These are phyloP conservation scores for Silybum marianum DNA, from an alignment of 129 eudicot genomes.

Conservation along the genomic window DNA sequence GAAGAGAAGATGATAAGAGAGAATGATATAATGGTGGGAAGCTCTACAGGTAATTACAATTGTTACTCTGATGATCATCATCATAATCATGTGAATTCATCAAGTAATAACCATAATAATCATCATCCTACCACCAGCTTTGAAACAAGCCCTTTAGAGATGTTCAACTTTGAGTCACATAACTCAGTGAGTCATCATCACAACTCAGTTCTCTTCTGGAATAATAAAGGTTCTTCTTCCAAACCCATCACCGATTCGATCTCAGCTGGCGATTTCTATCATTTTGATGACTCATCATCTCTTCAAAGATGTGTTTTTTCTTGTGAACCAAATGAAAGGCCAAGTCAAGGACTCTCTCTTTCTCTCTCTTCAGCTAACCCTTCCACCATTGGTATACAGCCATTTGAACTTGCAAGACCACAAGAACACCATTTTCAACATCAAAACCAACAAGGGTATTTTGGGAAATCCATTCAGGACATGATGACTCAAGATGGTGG, in stretches of 20 bases:
- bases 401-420: constrained; percentile 66
- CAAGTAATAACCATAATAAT: constrained; percentile 24
- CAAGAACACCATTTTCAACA: constrained; percentile 28
- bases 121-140: constrained; percentile 39
- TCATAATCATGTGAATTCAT: constrained; percentile 27
- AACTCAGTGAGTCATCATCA: constrained; percentile 47
- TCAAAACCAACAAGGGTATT: constrained; percentile 28
- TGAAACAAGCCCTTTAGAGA: constrained; percentile 49
- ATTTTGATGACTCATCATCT: constrained; percentile 56
- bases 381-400: constrained; percentile 65
- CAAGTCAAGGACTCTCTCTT: constrained; percentile 82
- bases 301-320: constrained; percentile 68
- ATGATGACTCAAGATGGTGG: constrained; percentile 2
- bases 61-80: constrained; percentile 36
- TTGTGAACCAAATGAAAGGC: constrained; percentile 78
- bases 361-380: constrained; percentile 76
- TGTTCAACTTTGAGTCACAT: constrained; percentile 63
- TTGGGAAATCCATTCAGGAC: constrained; percentile 27
- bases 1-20: constrained; percentile 38
- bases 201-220: constrained; percentile 39
- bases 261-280: constrained; percentile 43
- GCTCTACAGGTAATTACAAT: constrained; percentile 33
- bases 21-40: constrained; percentile 22
- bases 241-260: constrained; percentile 38
- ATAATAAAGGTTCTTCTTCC: constrained; percentile 43